A percentile compares a stretch with the other conserved stretches of the same genome.
Evolutionary conservation across 176 grass and related monocot species (phyloP).

Genomic region (Bolboschoenus planiculmis): DNA sequence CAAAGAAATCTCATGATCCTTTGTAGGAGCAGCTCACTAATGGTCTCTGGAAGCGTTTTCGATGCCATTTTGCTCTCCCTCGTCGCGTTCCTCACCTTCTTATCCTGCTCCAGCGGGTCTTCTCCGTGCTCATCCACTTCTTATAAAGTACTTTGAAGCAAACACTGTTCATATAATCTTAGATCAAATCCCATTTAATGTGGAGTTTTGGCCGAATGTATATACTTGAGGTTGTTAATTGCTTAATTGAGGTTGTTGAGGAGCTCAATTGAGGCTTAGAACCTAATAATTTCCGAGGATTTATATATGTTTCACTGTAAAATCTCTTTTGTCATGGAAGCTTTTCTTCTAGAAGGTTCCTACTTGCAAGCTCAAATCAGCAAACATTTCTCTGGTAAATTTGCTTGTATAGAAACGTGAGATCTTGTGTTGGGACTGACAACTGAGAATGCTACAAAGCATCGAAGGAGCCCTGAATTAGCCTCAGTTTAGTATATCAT

Average conservation of each 20-base stretch:
- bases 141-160: neutral
- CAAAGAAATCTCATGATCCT: too few relatives aligned
- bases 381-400: neutral
- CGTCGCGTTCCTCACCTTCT: constrained; percentile 26
- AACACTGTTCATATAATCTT: neutral
- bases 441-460: neutral
- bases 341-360: neutral
- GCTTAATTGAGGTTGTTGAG: neutral
- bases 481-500: neutral
- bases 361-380: neutral
- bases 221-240: neutral
- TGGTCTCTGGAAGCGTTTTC: constrained; percentile 13
- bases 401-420: neutral
- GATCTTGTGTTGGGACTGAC: neutral
- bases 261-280: neutral
- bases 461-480: neutral
- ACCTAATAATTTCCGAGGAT: neutral
- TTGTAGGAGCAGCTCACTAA: neutral
- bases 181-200: neutral
- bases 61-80: constrained; percentile 7
- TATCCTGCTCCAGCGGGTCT: constrained; percentile 15
- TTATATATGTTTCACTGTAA: too few relatives aligned
- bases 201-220: neutral
- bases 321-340: too few relatives aligned
- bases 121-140: constrained; percentile 8